A percentile compares a stretch with the other conserved stretches of the same genome.
Evolutionary conservation across 2,329 filamentous ascomycete species (phyloP).

Genomic region (Sclerotinia sclerotiorum): DNA sequence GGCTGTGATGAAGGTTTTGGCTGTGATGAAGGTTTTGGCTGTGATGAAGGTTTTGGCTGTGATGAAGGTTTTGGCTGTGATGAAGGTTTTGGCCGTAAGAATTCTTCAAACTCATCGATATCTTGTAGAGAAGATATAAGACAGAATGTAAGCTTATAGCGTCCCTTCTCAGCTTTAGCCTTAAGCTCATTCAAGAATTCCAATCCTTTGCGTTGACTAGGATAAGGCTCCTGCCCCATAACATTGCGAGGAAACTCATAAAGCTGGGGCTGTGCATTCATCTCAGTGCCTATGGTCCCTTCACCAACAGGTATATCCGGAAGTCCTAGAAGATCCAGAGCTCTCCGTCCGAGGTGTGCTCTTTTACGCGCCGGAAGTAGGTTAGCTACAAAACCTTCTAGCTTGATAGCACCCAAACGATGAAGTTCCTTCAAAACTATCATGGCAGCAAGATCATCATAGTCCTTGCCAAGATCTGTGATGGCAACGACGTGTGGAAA

Average conservation of each 20-base stretch:
- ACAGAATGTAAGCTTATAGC: conserved; percentile 33
- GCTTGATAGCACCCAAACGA: conserved; percentile 32
- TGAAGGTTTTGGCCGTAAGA: not conserved
- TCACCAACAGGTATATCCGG: conserved; percentile 31
- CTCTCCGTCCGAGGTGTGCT: conserved; percentile 33
- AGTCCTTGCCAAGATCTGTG: conserved; percentile 39
- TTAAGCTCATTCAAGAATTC: conserved; percentile 28
- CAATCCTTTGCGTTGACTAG: conserved; percentile 20
- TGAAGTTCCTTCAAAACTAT: conserved; percentile 36
- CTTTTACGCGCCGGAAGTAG: conserved; percentile 31
- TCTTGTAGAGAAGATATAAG: conserved; percentile 37
- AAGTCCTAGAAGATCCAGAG: conserved; percentile 31
- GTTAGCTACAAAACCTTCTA: conserved; percentile 37
- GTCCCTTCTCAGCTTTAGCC: conserved; percentile 23
- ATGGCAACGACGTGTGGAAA: conserved; percentile 33
- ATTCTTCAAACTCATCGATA: conserved; percentile 29
- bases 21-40: no score
- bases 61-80: not conserved
- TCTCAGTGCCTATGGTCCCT: conserved; percentile 23
- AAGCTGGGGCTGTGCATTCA: conserved; percentile 8
- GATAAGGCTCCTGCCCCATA: conserved; percentile 27
- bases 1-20: not conserved
- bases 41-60: not conserved
- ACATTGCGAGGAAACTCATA: conserved; percentile 34
- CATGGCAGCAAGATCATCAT: conserved; percentile 38